Percentiles rank a stretch among this genome's conserved stretches.
phyloP scores from a whole-genome alignment of 108 stramenopile species.

The Stephanodiscus triporus region DNA sequence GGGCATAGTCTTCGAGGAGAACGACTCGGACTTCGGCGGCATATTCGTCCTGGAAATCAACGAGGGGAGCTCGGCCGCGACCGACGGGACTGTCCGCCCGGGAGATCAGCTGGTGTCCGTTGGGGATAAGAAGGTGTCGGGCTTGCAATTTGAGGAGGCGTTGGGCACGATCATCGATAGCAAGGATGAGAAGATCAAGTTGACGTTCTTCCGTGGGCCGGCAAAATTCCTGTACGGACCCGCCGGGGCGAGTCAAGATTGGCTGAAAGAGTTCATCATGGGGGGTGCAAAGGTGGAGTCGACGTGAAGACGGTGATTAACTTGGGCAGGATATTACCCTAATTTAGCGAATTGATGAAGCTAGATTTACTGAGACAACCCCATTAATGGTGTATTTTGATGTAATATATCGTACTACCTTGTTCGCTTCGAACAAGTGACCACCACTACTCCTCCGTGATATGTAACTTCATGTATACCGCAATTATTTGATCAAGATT shows the following conservation, averaged over 20 bases:
- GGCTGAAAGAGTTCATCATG: conserved; percentile 80
- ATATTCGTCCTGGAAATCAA: conserved; percentile 83
- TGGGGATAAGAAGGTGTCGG: conserved; percentile 66
- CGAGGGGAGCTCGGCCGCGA: conserved; percentile 69
- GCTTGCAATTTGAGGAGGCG: conserved; percentile 81
- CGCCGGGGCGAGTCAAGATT: conserved; percentile 80
- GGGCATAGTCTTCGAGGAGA: conserved; percentile 93
- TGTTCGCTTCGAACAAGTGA: too few relatives aligned
- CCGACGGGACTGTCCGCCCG: conserved; percentile 55
- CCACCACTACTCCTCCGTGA: too few relatives aligned
- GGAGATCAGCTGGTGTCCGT: conserved; percentile 89
- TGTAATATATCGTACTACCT: too few relatives aligned
- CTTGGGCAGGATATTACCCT: too few relatives aligned
- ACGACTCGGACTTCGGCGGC: conserved; percentile 82
- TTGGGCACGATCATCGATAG: conserved; percentile 80
- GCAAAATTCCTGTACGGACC: conserved; percentile 86
- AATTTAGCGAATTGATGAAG: not conserved
- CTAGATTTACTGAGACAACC: not conserved
- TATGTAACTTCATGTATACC: too few relatives aligned
- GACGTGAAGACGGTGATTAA: not conserved
- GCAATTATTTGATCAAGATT: too few relatives aligned
- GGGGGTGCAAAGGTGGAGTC: conserved; percentile 51
- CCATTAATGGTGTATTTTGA: not conserved
- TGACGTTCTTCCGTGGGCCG: conserved; percentile 81
- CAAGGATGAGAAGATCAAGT: conserved; percentile 50